A percentile compares a stretch with the other conserved stretches of the same genome.
phyloP scores from a whole-genome alignment of 306 rosid genomes.

The Glycyrrhiza uralensis region DNA sequence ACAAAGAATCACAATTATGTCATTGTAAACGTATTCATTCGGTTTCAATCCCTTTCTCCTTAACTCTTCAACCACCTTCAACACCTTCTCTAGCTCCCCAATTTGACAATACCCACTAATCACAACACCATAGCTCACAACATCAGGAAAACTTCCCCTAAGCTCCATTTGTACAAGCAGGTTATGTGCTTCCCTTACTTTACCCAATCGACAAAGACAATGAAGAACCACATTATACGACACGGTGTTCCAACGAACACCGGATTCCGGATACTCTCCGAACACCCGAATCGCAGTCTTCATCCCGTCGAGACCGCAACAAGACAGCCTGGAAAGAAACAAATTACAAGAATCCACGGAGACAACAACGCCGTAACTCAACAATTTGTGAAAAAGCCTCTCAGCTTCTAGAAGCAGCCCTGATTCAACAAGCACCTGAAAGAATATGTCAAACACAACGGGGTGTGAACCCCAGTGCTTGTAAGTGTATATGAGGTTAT shows the following conservation, averaged over 20 bases:
- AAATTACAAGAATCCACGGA: slow-evolving; percentile 78
- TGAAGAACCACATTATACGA: slow-evolving; percentile 69
- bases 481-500: slow-evolving; percentile 70
- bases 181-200: slow-evolving; percentile 65
- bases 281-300: slow-evolving; percentile 51
- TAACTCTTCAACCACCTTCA: slow-evolving; percentile 74
- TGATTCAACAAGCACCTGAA: slow-evolving; percentile 70
- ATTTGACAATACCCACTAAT: slow-evolving; percentile 59
- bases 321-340: slow-evolving; percentile 50
- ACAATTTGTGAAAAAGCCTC: slow-evolving; percentile 55
- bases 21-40: slow-evolving; percentile 58
- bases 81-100: slow-evolving; percentile 53
- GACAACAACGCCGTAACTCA: slow-evolving; percentile 57
- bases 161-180: slow-evolving; percentile 73
- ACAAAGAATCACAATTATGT: slow-evolving; percentile 59
- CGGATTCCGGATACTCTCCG: slow-evolving; percentile 53
- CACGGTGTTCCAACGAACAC: slow-evolving; percentile 66
- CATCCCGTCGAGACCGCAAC: slow-evolving; percentile 36
- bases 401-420: slow-evolving; percentile 62
- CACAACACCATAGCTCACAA: slow-evolving; percentile 75
- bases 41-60: slow-evolving; percentile 57
- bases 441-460: slow-evolving; percentile 64
- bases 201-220: slow-evolving; percentile 59
- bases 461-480: slow-evolving; percentile 85
- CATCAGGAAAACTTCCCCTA: slow-evolving; percentile 62